phyloP scores from a whole-genome alignment of 139 green algal species.

The Coelastrella sp. region DNA sequence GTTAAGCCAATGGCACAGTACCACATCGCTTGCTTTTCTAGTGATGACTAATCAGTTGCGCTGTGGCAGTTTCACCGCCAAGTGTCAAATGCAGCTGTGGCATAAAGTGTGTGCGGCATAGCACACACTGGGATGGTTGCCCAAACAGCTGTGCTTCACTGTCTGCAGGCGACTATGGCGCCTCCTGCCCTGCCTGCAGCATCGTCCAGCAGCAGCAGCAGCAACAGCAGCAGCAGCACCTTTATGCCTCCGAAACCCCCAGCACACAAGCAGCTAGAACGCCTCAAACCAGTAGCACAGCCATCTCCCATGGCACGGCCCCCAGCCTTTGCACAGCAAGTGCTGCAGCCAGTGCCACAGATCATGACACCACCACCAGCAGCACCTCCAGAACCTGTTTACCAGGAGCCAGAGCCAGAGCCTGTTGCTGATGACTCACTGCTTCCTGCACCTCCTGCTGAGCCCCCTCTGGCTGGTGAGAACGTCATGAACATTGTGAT shows the following conservation, averaged over 20 bases:
- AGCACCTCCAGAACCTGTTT: neutral
- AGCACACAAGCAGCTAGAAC: constrained; percentile 45
- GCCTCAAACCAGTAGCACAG: constrained; percentile 20
- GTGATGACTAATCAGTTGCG: neutral
- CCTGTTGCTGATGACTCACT: neutral
- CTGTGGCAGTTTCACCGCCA: neutral
- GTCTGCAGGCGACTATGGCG: constrained; percentile 17
- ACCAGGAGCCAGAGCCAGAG: neutral
- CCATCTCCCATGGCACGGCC: neutral
- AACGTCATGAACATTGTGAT: constrained; percentile 96
- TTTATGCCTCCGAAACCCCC: constrained; percentile 38
- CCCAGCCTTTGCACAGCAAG: constrained; percentile 29
- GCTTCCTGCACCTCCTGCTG: neutral
- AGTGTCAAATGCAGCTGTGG: too few relatives aligned
- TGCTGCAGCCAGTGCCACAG: constrained; percentile 32
- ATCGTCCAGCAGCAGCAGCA: neutral
- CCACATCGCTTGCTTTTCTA: neutral
- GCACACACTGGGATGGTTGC: too few relatives aligned
- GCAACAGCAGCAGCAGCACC: constrained; percentile 10
- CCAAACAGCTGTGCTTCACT: neutral
- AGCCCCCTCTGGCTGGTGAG: constrained; percentile 54
- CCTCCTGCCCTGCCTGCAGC: constrained; percentile 15
- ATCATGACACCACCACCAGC: neutral
- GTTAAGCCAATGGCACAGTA: too few relatives aligned
- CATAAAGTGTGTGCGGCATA: too few relatives aligned